Conservation (phyloP, 139 green algal species). For the Parachlorella kessleri region DNA sequence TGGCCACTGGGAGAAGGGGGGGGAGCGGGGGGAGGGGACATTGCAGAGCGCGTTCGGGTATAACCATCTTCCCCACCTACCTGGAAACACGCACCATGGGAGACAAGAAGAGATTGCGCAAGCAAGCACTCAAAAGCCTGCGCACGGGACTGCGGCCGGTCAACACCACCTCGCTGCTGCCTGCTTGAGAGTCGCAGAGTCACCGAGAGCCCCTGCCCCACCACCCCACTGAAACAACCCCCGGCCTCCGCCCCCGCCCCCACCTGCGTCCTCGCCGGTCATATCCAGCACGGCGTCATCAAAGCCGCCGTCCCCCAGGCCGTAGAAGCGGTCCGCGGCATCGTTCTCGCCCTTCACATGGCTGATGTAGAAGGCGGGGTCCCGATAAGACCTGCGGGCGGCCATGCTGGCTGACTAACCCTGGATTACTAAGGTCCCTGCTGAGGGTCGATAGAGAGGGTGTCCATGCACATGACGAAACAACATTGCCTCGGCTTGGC, state of each 20-base stretch:
- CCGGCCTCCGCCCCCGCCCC: constrained; percentile 1
- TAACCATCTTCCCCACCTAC: too few species aligned
- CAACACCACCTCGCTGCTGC: too few species aligned
- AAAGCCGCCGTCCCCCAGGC: constrained; percentile 16
- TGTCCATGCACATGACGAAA: too few species aligned
- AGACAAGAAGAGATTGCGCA: not conserved
- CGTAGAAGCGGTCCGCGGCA: constrained; percentile 19
- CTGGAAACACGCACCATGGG: too few species aligned
- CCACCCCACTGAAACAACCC: not conserved
- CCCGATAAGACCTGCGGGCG: constrained; percentile 49
- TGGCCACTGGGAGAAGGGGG: too few species aligned
- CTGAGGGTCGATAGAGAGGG: not conserved
- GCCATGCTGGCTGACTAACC: too few species aligned
- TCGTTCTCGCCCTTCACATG: constrained; percentile 21
- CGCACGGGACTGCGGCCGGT: too few species aligned
- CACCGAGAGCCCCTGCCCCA: too few species aligned
- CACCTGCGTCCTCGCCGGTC: constrained; percentile 68
- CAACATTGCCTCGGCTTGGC: not conserved
- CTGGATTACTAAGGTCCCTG: too few species aligned
- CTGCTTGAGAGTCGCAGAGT: too few species aligned
- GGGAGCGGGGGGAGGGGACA: too few species aligned
- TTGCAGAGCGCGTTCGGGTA: too few species aligned
- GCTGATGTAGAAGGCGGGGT: constrained; percentile 59
- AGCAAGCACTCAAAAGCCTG: not conserved
- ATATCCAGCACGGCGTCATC: constrained; percentile 77